Conservation (phyloP, 768 basidiomycete genomes). For the Mycena vulgaris region DNA sequence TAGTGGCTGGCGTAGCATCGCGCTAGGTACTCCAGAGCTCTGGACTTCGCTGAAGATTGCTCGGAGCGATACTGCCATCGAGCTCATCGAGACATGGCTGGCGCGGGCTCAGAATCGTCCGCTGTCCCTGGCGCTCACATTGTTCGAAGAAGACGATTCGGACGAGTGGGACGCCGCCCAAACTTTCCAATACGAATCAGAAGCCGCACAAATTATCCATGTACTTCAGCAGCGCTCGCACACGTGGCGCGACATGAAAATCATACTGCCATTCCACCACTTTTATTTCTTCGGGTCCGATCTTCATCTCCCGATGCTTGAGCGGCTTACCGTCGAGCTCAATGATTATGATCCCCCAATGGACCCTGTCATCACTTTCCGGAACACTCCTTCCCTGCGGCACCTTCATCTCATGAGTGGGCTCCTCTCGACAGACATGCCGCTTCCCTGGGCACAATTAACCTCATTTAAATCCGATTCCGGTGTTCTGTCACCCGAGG, state of each 20-base stretch:
- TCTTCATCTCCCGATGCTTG: conserved; percentile 14
- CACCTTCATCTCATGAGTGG: background rate
- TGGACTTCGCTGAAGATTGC: conserved; percentile 45
- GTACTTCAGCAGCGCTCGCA: background rate
- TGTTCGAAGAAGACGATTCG: background rate
- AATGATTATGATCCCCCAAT: background rate
- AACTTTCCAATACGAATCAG: too few relatives aligned
- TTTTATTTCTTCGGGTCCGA: background rate
- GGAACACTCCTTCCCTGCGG: background rate
- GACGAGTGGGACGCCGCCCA: background rate
- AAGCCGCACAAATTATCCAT: background rate
- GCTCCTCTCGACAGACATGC: background rate
- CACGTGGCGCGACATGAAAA: conserved; percentile 3
- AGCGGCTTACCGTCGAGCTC: background rate
- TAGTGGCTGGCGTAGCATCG: conserved; percentile 43
- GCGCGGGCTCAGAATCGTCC: conserved; percentile 2
- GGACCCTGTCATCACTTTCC: background rate
- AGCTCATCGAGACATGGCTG: conserved; percentile 12
- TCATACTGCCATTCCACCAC: background rate
- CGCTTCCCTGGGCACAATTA: background rate
- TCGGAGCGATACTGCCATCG: background rate
- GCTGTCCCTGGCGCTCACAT: background rate
- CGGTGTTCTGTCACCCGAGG: background rate
- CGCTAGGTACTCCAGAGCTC: conserved; percentile 37
- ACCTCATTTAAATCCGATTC: background rate